Evolutionary conservation across 2,329 filamentous ascomycete species (phyloP).

Genomic region (Emmonsiellopsis sp.): DNA sequence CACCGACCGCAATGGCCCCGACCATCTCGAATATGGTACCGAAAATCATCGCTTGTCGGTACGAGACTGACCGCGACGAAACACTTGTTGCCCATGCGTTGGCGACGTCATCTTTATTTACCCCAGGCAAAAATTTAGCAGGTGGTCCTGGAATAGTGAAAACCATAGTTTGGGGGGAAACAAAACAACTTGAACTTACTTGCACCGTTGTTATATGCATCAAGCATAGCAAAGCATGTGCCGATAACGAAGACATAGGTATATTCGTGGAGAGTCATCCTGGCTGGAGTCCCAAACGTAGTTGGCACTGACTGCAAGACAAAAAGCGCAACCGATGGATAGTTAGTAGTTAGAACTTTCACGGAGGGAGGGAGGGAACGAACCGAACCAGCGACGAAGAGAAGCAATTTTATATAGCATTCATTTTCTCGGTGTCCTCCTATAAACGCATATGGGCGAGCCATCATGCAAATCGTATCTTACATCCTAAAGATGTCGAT

Average conservation of each 20-base stretch:
- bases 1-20: slow-evolving; percentile 58
- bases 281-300: slow-evolving; percentile 18
- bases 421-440: no score
- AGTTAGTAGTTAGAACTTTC: no score
- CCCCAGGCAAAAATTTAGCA: not conserved
- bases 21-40: slow-evolving; percentile 60
- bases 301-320: no score
- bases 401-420: no score
- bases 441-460: no score
- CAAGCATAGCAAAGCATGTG: slow-evolving; percentile 66
- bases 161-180: not conserved
- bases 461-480: no score
- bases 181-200: no score
- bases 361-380: no score
- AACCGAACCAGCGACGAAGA: no score
- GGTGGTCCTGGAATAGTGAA: slow-evolving; percentile 9
- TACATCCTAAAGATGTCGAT: no score
- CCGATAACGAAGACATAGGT: slow-evolving; percentile 67
- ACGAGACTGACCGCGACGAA: slow-evolving; percentile 66
- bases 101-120: slow-evolving; percentile 67
- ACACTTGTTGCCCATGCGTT: slow-evolving; percentile 77
- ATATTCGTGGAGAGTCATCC: slow-evolving; percentile 54
- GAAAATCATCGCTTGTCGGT: slow-evolving; percentile 59
- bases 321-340: no score
- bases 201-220: slow-evolving; percentile 71